A percentile compares a stretch with the other conserved stretches of the same genome.
Evolutionary conservation across 2,329 filamentous ascomycete species (phyloP).

Genomic region (Penicillium sp.): DNA sequence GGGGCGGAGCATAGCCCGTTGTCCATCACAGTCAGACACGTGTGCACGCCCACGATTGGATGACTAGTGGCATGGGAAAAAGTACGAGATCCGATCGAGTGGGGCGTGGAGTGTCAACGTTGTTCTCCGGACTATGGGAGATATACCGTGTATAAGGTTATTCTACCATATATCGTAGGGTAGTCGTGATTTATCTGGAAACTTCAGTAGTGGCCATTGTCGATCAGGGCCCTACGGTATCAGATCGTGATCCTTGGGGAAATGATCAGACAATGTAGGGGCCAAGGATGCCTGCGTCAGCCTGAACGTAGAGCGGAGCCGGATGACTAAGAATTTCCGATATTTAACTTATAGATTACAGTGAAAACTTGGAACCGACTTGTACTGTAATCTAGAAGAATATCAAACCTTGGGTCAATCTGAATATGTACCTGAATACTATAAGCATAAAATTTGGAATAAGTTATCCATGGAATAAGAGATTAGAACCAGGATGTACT

Average conservation of each 20-base stretch:
- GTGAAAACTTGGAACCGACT: not conserved
- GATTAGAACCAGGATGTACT: not conserved
- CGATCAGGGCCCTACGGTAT: not conserved
- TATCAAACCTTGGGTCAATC: no score
- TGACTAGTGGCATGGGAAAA: not conserved
- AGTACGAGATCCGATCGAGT: slow-evolving; percentile 6
- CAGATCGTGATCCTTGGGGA: not conserved
- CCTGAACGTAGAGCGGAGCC: not conserved
- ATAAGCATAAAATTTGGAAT: not conserved
- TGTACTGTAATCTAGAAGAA: no score
- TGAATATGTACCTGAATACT: no score
- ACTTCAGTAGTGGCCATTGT: not conserved
- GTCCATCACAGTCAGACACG: not conserved
- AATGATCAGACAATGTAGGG: not conserved
- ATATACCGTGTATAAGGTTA: not conserved
- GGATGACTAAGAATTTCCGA: not conserved
- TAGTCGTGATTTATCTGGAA: no score
- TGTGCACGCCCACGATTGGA: not conserved
- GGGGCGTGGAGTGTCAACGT: slow-evolving; percentile 2
- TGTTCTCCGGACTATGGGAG: not conserved
- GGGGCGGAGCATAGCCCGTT: not conserved
- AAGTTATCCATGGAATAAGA: not conserved
- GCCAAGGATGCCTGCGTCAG: slow-evolving; percentile 1
- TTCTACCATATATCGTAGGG: not conserved
- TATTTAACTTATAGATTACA: slow-evolving; percentile 7